phyloP scores from a whole-genome alignment of 441 rosid species.

The Mallotus repandus region DNA sequence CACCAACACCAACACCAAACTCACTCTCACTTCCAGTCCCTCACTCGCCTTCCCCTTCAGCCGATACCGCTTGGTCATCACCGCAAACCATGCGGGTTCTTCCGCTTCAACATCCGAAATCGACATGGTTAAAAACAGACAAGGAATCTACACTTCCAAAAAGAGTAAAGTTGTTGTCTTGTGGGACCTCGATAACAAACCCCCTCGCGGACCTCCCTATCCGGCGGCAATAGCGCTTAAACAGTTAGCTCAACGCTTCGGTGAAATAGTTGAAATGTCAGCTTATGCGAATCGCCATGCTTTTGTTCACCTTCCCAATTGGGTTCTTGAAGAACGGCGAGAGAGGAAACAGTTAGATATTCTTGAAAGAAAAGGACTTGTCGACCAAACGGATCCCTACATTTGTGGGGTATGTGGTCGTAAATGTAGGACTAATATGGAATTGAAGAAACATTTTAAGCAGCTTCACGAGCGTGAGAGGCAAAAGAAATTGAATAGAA shows the following conservation, averaged over 20 bases:
- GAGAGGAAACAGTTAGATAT: slow-evolving; percentile 54
- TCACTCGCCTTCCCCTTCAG: background rate
- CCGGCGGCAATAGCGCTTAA: slow-evolving; percentile 71
- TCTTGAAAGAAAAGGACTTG: slow-evolving; percentile 61
- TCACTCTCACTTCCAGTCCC: slow-evolving; percentile 14
- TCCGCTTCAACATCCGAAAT: slow-evolving; percentile 45
- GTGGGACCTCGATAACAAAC: slow-evolving; percentile 98
- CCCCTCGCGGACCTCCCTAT: slow-evolving; percentile 82
- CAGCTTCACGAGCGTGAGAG: slow-evolving; percentile 88
- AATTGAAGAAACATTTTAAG: slow-evolving; percentile 76
- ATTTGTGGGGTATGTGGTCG: slow-evolving; percentile 77
- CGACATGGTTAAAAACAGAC: slow-evolving; percentile 77
- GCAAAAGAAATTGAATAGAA: slow-evolving; percentile 73
- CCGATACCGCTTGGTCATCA: slow-evolving; percentile 27
- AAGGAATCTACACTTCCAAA: slow-evolving; percentile 67
- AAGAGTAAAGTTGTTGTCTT: slow-evolving; percentile 68
- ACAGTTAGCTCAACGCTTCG: slow-evolving; percentile 59
- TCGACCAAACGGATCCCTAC: slow-evolving; percentile 42
- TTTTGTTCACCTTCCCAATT: slow-evolving; percentile 71
- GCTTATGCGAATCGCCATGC: slow-evolving; percentile 95
- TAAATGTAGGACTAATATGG: slow-evolving; percentile 77
- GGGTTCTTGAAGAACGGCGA: slow-evolving; percentile 72
- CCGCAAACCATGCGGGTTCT: slow-evolving; percentile 16
- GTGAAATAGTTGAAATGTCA: slow-evolving; percentile 66
- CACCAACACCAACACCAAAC: slow-evolving; percentile 18